A percentile compares a stretch with the other conserved stretches of the same genome.
These are phyloP conservation scores for Diophrys appendiculata DNA, from an alignment of 73 alveolate genomes.

Conservation along the genomic window DNA sequence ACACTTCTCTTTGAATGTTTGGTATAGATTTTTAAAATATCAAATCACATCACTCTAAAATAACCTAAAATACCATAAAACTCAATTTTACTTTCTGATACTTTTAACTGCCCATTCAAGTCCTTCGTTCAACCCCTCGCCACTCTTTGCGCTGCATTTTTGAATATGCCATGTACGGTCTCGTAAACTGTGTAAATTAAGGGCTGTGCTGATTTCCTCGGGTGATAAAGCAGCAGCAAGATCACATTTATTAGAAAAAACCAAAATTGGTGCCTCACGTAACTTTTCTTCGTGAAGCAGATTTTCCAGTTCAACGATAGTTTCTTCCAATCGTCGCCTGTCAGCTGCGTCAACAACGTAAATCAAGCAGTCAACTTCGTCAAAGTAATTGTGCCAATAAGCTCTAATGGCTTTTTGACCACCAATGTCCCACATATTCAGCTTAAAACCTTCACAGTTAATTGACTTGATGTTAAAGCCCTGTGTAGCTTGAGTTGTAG, in stretches of 20 bases:
- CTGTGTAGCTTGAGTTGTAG: slow-evolving; percentile 94
- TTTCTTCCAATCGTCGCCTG: slow-evolving; percentile 92
- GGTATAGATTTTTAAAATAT: too few relatives aligned
- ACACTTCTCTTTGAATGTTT: too few relatives aligned
- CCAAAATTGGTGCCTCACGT: slow-evolving; percentile 77
- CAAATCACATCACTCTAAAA: too few relatives aligned
- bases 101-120: too few relatives aligned
- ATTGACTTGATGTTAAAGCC: slow-evolving; percentile 98
- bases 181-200: slow-evolving; percentile 79
- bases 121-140: slow-evolving; percentile 97
- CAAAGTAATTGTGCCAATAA: slow-evolving; percentile 99
- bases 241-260: slow-evolving; percentile 96
- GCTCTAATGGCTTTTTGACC: slow-evolving; percentile 99
- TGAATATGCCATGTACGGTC: slow-evolving; percentile 89
- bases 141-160: slow-evolving; percentile 93
- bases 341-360: slow-evolving; percentile 99
- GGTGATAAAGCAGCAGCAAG: slow-evolving; percentile 92
- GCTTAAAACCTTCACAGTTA: slow-evolving; percentile 88
- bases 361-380: slow-evolving; percentile 97
- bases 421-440: slow-evolving; percentile 99
- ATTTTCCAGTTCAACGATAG: slow-evolving; percentile 83
- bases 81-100: too few relatives aligned
- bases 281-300: slow-evolving; percentile 83
- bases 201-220: slow-evolving; percentile 81
- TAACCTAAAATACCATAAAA: too few relatives aligned